Conservation (phyloP, 345 rosid genomes). For the Linum trigynum region DNA sequence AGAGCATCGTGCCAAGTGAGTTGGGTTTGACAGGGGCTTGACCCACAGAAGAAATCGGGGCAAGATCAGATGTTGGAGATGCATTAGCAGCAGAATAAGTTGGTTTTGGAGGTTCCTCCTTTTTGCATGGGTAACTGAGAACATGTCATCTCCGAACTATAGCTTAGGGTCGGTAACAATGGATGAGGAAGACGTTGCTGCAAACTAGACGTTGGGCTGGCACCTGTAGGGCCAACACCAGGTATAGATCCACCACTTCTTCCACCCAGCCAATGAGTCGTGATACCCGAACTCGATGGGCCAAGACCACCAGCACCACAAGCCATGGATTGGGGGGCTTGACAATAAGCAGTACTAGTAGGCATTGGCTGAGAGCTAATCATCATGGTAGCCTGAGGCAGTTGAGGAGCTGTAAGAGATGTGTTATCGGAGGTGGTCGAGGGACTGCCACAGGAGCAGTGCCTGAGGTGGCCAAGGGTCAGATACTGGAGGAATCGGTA, state of each 20-base stretch:
- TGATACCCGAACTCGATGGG: slow-evolving; percentile 34
- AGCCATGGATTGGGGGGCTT: slow-evolving; percentile 30
- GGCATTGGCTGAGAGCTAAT: slow-evolving; percentile 38
- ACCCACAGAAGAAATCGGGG: slow-evolving; percentile 37
- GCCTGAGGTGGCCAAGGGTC: slow-evolving; percentile 41
- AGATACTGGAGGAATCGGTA: slow-evolving; percentile 40
- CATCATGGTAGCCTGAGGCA: slow-evolving; percentile 35
- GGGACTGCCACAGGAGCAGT: slow-evolving; percentile 37
- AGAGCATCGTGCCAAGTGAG: slow-evolving; percentile 54
- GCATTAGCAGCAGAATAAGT: slow-evolving; percentile 37
- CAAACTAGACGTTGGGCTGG: slow-evolving; percentile 25
- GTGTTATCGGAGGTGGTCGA: slow-evolving; percentile 46
- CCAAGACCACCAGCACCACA: slow-evolving; percentile 28
- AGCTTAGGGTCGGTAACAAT: slow-evolving; percentile 36
- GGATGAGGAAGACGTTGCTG: slow-evolving; percentile 34
- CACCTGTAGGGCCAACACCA: slow-evolving; percentile 40
- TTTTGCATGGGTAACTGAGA: slow-evolving; percentile 40
- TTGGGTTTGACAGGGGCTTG: slow-evolving; percentile 52
- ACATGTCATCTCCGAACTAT: slow-evolving; percentile 46
- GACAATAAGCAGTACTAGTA: slow-evolving; percentile 26
- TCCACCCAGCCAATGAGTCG: slow-evolving; percentile 52
- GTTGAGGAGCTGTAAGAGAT: slow-evolving; percentile 39
- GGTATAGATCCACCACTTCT: slow-evolving; percentile 32
- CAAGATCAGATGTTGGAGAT: slow-evolving; percentile 31
- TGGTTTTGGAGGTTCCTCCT: slow-evolving; percentile 37